Evolutionary conservation across 352 stramenopile genomes (phyloP), one percentile per base, ranked within the genome.

Genomic region (Phytophthora crassamura): DNA sequence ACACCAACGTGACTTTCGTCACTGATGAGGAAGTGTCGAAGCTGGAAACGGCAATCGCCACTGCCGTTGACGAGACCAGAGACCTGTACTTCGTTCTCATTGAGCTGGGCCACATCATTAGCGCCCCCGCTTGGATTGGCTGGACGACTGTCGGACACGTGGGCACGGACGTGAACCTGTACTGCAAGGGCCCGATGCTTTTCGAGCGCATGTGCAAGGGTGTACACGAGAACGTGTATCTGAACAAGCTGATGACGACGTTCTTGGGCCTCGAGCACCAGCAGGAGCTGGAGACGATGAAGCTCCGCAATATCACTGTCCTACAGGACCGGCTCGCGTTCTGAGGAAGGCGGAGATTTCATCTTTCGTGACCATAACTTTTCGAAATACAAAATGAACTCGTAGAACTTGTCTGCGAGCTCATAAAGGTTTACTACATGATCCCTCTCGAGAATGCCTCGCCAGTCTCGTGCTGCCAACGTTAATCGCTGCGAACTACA

Each of bases 181-280:
- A 91, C 78, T 91, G 82, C 75, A 85, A 85, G 59, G 82, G 82
- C 11, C 82, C 82, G 3, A 58, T 49, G 2, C 56, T 86, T 16
- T 78, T 91, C 15, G 74, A 84, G 59, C 76, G 78, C 42, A 78
- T 88, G 67, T 91, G 82, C 70, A 80, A 83, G 61, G 82, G 82
- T 25, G 67, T 85, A 20, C 78, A 89, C 57, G 71, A 91, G 64
- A 91, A 91, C 68, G 79, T 61, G 36, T 84, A 89, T 59, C 51
- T 91, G 59, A 91, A 91, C 77, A 86, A 87, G 68, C 69, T 91
- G 52, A 89, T 91, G 76, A 84, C 80, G 43, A 87, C 77, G 60
- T 91, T 78, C 67, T 72, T 91, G 16, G 78, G 82, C 46, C 60
- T 91, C 46, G 78, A 85, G 53, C 69, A 86, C 61, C 72, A 75